phyloP scores from a whole-genome alignment of 2,329 filamentous ascomycete species.

The Fusarium stilboides region DNA sequence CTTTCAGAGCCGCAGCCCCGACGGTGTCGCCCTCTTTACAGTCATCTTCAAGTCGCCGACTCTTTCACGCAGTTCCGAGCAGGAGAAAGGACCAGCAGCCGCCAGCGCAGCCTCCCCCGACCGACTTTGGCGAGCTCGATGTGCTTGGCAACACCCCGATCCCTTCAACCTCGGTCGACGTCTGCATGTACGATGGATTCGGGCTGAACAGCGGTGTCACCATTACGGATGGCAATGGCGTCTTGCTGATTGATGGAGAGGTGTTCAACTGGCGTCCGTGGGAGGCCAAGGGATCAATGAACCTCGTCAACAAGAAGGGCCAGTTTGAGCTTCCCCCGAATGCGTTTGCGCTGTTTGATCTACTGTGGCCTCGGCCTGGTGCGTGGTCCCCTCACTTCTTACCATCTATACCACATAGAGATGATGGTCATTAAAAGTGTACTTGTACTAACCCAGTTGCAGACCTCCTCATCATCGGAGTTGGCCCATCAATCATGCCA shows the following conservation, averaged over 20 bases:
- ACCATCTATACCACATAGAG: not conserved
- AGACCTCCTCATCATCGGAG: conserved; percentile 92
- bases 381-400: conserved; percentile 52
- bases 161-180: conserved; percentile 87
- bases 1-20: conserved; percentile 22
- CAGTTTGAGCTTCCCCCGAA: conserved; percentile 83
- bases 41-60: conserved; percentile 15
- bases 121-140: conserved; percentile 82
- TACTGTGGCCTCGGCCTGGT: conserved; percentile 93
- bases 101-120: conserved; percentile 57
- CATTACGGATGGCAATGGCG: conserved; percentile 77
- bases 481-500: conserved; percentile 82
- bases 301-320: conserved; percentile 80
- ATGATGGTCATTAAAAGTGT: not conserved
- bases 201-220: conserved; percentile 85
- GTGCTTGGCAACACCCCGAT: conserved; percentile 82
- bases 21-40: conserved; percentile 1
- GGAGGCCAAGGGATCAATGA: conserved; percentile 64
- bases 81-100: conserved; percentile 40
- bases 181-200: conserved; percentile 87
- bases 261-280: conserved; percentile 92
- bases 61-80: conserved; percentile 44
- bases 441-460: conserved; percentile 32
- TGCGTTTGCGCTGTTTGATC: conserved; percentile 80
- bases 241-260: conserved; percentile 87